phyloP scores from a whole-genome alignment of 2,329 filamentous ascomycete genomes.

The Gaeumannomyces tritici region DNA sequence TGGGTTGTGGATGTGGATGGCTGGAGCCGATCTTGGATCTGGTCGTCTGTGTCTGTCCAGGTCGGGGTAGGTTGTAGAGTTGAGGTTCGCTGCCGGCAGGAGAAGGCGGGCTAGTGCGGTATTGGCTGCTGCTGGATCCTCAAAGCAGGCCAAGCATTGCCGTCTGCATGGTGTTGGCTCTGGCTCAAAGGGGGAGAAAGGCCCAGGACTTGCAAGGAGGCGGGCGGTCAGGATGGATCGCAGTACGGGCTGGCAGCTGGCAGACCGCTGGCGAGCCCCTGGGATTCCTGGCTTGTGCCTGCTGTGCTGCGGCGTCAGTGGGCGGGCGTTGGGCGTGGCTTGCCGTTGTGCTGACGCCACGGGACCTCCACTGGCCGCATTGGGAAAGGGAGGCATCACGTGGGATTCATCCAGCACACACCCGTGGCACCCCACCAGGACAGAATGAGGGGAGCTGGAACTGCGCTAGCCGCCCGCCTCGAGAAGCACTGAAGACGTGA shows the following conservation, averaged over 20 bases:
- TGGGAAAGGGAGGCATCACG: background rate
- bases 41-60: background rate
- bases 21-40: too few species aligned
- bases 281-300: background rate
- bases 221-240: background rate
- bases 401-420: background rate
- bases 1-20: background rate
- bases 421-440: too few species aligned
- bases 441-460: too few species aligned
- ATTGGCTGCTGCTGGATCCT: background rate
- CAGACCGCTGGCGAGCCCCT: background rate
- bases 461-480: background rate
- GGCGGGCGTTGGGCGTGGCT: background rate
- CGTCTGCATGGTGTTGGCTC: background rate
- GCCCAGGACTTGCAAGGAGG: background rate
- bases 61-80: background rate
- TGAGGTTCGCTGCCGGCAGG: background rate
- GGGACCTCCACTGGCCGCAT: background rate
- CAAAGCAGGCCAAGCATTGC: background rate
- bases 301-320: too few species aligned
- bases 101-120: background rate
- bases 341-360: background rate
- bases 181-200: background rate
- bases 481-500: too few species aligned
- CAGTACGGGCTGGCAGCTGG: background rate